Evolutionary conservation across 768 basidiomycete genomes (phyloP).

Genomic region (Lepiota venenata): DNA sequence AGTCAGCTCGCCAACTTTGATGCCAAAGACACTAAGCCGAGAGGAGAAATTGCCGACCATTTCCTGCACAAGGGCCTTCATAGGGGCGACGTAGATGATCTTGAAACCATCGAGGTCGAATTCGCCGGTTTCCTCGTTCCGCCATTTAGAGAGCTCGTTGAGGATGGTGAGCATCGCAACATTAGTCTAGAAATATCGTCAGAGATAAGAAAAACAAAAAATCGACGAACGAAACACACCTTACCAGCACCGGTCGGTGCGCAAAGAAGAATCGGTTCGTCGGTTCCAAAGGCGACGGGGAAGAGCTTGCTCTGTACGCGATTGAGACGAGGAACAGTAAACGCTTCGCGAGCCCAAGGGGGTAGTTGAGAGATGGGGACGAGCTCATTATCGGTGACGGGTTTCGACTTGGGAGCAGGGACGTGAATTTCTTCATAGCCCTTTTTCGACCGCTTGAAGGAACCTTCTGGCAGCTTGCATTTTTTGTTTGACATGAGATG

Average conservation of each 20-base stretch:
- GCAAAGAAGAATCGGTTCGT: slow-evolving; percentile 93
- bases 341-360: slow-evolving; percentile 84
- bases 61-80: slow-evolving; percentile 99
- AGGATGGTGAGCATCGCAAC: slow-evolving; percentile 96
- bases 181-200: slow-evolving; percentile 67
- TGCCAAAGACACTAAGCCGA: slow-evolving; percentile 64
- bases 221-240: slow-evolving; percentile 43
- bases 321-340: slow-evolving; percentile 80
- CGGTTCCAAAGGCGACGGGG: slow-evolving; percentile 91
- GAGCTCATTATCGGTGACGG: slow-evolving; percentile 57
- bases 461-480: slow-evolving; percentile 95
- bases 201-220: slow-evolving; percentile 5
- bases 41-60: slow-evolving; percentile 94
- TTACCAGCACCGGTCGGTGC: slow-evolving; percentile 99
- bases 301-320: slow-evolving; percentile 91
- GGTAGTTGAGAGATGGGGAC: slow-evolving; percentile 76
- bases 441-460: slow-evolving; percentile 94
- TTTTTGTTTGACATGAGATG: slow-evolving; percentile 99
- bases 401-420: slow-evolving; percentile 83
- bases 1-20: slow-evolving; percentile 93
- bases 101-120: slow-evolving; percentile 93
- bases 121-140: slow-evolving; percentile 73
- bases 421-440: slow-evolving; percentile 99
- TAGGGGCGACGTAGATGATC: slow-evolving; percentile 95
- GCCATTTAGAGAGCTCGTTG: slow-evolving; percentile 84